Evolutionary conservation across 139 green algal genomes (phyloP).

Genomic region (Raphidocelis subcapitata): DNA sequence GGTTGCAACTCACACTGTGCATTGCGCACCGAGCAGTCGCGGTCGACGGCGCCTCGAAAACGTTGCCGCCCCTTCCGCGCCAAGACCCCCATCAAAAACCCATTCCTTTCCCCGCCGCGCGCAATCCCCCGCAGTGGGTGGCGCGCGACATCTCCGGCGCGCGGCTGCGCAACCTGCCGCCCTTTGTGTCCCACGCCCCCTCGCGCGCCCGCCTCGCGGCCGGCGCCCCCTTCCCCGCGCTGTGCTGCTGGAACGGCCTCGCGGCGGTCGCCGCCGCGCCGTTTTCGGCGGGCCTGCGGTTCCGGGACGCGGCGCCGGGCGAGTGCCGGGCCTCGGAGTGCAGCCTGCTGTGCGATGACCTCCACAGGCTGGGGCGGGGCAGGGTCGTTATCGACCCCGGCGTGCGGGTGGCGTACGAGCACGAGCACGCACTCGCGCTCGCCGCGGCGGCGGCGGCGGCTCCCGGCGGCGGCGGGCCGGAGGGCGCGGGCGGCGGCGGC

Average conservation of each 20-base stretch:
- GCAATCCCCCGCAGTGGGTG: conserved; percentile 54
- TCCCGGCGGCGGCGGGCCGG: neutral
- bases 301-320: conserved; percentile 18
- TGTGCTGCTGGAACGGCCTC: conserved; percentile 74
- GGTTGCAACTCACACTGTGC: neutral
- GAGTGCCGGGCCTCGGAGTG: conserved; percentile 61
- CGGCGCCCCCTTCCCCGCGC: conserved; percentile 47
- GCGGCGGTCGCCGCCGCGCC: conserved; percentile 44
- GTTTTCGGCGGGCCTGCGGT: conserved; percentile 29
- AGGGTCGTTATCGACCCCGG: conserved; percentile 59
- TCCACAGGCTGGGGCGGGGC: conserved; percentile 29
- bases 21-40: neutral
- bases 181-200: conserved; percentile 24
- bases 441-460: neutral
- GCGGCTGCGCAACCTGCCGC: conserved; percentile 30
- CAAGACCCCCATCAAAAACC: neutral
- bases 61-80: neutral
- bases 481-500: neutral
- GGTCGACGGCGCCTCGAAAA: neutral
- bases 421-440: conserved; percentile 6
- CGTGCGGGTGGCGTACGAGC: conserved; percentile 46
- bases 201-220: conserved; percentile 15
- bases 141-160: conserved; percentile 41
- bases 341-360: conserved; percentile 60
- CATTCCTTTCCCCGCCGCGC: neutral